Evolutionary conservation across 164 flowering plant species (phyloP).

Genomic region (Magnolia officinalis): DNA sequence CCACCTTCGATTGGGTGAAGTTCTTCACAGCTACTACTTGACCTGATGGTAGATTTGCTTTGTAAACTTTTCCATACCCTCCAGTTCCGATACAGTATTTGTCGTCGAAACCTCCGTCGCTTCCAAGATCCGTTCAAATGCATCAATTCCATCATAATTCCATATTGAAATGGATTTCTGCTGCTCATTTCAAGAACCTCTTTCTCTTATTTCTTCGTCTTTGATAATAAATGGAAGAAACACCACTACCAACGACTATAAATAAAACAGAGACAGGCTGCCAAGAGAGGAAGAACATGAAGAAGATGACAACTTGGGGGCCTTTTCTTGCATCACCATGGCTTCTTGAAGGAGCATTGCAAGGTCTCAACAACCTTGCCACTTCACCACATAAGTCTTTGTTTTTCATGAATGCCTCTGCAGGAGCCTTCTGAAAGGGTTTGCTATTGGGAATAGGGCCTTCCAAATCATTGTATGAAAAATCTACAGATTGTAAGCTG

Average conservation of each 20-base stretch:
- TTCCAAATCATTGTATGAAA: too few relatives aligned
- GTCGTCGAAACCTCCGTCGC: slow-evolving; percentile 50
- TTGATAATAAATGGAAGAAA: background rate
- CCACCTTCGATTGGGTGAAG: slow-evolving; percentile 28
- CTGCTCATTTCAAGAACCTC: background rate
- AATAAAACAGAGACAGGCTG: background rate
- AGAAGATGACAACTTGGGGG: background rate
- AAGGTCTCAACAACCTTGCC: too few relatives aligned
- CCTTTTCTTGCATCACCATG: background rate
- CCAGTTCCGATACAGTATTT: slow-evolving; percentile 55
- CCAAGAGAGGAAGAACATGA: background rate
- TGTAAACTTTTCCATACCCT: slow-evolving; percentile 57
- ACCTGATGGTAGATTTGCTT: slow-evolving; percentile 34
- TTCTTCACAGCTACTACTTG: slow-evolving; percentile 51
- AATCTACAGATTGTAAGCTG: too few relatives aligned
- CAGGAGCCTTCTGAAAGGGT: too few relatives aligned
- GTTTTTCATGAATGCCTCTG: too few relatives aligned
- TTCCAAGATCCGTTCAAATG: slow-evolving; percentile 39
- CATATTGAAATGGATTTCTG: slow-evolving; percentile 25
- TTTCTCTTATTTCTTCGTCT: background rate
- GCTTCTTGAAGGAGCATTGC: too few relatives aligned
- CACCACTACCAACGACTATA: background rate
- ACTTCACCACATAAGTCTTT: too few relatives aligned
- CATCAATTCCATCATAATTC: slow-evolving; percentile 48
- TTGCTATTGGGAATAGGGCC: too few relatives aligned